Evolutionary conservation across 73 alveolate species (phyloP).

Genomic region (Stentor roeselii): DNA sequence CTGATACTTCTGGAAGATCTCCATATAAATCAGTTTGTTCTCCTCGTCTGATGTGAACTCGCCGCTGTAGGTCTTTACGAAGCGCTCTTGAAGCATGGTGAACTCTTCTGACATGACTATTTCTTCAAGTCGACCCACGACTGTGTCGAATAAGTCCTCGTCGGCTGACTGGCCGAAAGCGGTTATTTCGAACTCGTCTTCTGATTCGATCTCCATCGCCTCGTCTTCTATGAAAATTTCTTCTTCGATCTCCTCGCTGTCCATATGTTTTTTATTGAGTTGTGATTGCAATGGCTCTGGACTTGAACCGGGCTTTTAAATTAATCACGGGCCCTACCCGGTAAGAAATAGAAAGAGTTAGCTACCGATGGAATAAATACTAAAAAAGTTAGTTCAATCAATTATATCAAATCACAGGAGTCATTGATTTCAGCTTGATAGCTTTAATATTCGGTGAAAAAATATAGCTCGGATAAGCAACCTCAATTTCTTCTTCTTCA

Average conservation of each 20-base stretch:
- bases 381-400: too few species aligned
- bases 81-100: neutral
- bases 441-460: too few species aligned
- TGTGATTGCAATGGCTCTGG: too few species aligned
- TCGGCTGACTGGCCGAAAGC: neutral
- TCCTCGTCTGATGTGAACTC: conserved; percentile 23
- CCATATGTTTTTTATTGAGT: neutral
- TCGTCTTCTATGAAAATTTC: neutral
- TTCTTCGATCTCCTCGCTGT: neutral
- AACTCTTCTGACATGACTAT: conserved; percentile 17
- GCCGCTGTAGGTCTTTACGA: neutral
- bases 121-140: conserved; percentile 11
- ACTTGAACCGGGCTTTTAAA: too few species aligned
- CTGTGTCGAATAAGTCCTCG: conserved; percentile 20
- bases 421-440: too few species aligned
- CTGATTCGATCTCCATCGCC: neutral
- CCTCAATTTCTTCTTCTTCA: neutral
- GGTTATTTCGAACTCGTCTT: conserved; percentile 20
- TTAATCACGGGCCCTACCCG: too few species aligned
- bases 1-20: conserved; percentile 24
- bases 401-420: too few species aligned
- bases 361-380: too few species aligned
- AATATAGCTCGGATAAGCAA: too few species aligned
- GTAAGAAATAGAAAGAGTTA: too few species aligned
- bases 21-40: conserved; percentile 31